Percentiles rank a stretch among this genome's conserved stretches.
These are phyloP conservation scores for Lipomyces sp. DNA, from an alignment of 805 yeast species.

Conservation along the genomic window DNA sequence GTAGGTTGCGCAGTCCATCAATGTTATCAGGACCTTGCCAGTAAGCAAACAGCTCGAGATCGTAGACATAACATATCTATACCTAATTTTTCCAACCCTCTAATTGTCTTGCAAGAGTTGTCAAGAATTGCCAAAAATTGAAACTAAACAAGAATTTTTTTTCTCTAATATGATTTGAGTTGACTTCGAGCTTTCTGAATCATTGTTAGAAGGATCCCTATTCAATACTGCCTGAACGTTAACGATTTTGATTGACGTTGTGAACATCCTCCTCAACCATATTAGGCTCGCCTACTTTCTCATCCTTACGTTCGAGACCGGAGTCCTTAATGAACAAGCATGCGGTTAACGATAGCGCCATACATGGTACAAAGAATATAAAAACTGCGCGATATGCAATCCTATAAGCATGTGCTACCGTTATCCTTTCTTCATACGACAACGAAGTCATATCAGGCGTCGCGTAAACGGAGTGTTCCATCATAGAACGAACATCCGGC, in stretches of 20 bases:
- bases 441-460: conserved; percentile 27
- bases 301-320: conserved; percentile 24
- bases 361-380: conserved; percentile 28
- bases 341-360: conserved; percentile 23
- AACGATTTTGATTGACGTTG: not conserved
- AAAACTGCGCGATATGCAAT: conserved; percentile 31
- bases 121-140: too few species aligned
- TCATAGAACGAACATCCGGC: conserved; percentile 7
- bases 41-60: too few species aligned
- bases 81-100: too few species aligned
- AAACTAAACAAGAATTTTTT: too few species aligned
- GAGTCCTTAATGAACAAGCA: conserved; percentile 34
- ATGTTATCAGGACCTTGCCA: too few species aligned
- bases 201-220: not conserved
- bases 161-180: too few species aligned
- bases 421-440: conserved; percentile 14
- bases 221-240: not conserved
- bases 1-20: too few species aligned
- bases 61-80: too few species aligned
- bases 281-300: not conserved
- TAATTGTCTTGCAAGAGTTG: too few species aligned
- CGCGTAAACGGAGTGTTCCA: conserved; percentile 25
- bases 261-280: not conserved
- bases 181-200: not conserved
- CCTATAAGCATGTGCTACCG: conserved; percentile 35